Percentiles rank a stretch among this genome's conserved stretches.
These are phyloP conservation scores for Bocquillonia castaneifolia DNA, from an alignment of 441 rosid species.

Conservation along the genomic window DNA sequence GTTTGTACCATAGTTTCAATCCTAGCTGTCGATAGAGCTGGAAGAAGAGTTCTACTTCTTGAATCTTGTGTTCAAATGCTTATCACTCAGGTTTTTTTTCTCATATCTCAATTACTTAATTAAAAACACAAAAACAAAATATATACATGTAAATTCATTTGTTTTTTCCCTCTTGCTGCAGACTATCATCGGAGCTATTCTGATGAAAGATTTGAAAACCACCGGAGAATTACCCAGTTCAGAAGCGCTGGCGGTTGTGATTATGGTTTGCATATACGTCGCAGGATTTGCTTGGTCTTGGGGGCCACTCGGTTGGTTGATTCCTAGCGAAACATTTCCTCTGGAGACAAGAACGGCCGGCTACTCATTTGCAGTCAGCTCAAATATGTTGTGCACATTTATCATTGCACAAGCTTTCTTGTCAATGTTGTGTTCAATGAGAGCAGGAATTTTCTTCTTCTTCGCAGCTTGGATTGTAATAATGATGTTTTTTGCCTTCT, in stretches of 20 bases:
- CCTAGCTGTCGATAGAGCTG: conserved; percentile 41
- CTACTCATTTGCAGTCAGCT: conserved; percentile 49
- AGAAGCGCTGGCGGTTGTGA: conserved; percentile 35
- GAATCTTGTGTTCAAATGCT: conserved; percentile 54
- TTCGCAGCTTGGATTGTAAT: conserved; percentile 53
- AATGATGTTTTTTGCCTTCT: conserved; percentile 51
- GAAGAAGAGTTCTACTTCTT: conserved; percentile 51
- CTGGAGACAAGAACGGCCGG: conserved; percentile 54
- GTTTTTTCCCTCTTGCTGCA: conserved; percentile 4
- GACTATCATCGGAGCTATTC: conserved; percentile 30
- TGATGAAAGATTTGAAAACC: conserved; percentile 21
- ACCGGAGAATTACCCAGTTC: conserved; percentile 26
- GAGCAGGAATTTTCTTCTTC: conserved; percentile 53
- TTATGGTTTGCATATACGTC: conserved; percentile 48
- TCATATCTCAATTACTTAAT: neutral
- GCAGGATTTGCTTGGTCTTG: conserved; percentile 68
- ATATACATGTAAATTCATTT: too few relatives aligned
- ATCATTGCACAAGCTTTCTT: conserved; percentile 63
- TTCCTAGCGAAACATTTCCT: conserved; percentile 19
- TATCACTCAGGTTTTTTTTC: conserved; percentile 32
- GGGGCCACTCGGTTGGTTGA: conserved; percentile 30
- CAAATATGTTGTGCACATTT: conserved; percentile 71
- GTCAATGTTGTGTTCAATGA: conserved; percentile 57
- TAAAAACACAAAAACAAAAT: too few relatives aligned
- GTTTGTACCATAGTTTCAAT: conserved; percentile 54